These are phyloP conservation scores for Trichothecium roseum DNA, from an alignment of 2,329 filamentous ascomycete genomes.

Conservation along the genomic window DNA sequence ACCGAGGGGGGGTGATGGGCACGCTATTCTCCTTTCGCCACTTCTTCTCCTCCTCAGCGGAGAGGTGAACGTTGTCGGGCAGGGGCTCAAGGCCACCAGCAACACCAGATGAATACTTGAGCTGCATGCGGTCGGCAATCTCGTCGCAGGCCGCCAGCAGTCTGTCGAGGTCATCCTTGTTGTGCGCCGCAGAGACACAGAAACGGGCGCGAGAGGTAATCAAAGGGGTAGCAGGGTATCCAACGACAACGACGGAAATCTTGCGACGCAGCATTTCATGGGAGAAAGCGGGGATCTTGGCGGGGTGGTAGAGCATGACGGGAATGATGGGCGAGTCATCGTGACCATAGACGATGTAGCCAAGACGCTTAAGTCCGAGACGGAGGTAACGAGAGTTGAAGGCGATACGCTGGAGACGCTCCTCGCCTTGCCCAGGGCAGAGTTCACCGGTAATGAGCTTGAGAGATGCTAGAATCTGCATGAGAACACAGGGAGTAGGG, in stretches of 20 bases:
- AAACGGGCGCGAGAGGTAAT: slow-evolving; percentile 92
- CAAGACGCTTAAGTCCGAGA: slow-evolving; percentile 89
- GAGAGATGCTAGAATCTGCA: slow-evolving; percentile 81
- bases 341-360: slow-evolving; percentile 93
- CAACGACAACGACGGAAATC: slow-evolving; percentile 94
- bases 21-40: slow-evolving; percentile 52
- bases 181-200: slow-evolving; percentile 92
- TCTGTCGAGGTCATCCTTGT: slow-evolving; percentile 94
- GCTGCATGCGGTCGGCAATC: slow-evolving; percentile 79
- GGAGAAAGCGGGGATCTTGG: slow-evolving; percentile 96
- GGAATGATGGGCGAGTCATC: slow-evolving; percentile 98
- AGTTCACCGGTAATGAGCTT: slow-evolving; percentile 84
- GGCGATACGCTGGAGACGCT: slow-evolving; percentile 87
- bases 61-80: slow-evolving; percentile 58
- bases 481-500: slow-evolving; percentile 75
- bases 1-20: slow-evolving; percentile 66
- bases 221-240: slow-evolving; percentile 90
- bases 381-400: slow-evolving; percentile 99
- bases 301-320: slow-evolving; percentile 91
- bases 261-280: slow-evolving; percentile 98
- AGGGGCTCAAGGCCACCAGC: slow-evolving; percentile 77
- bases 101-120: slow-evolving; percentile 95
- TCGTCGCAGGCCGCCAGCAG: slow-evolving; percentile 84
- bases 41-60: slow-evolving; percentile 61
- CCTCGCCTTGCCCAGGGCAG: slow-evolving; percentile 82